These are phyloP conservation scores for Echinochloa phyllopogon DNA, from an alignment of 176 grass and related monocot genomes.

Conservation along the genomic window DNA sequence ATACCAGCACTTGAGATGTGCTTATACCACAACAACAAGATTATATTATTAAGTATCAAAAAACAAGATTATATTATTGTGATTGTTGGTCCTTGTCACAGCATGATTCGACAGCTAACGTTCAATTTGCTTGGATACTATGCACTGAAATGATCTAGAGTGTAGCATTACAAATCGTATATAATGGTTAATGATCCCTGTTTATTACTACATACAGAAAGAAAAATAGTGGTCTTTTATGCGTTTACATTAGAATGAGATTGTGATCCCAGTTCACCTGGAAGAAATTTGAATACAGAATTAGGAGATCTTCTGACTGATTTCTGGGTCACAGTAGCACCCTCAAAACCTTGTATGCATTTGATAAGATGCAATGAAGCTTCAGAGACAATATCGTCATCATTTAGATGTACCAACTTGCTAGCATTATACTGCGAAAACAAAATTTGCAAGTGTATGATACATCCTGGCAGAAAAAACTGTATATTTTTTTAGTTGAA, in stretches of 20 bases:
- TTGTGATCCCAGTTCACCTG: conserved; percentile 58
- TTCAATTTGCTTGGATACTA: conserved; percentile 13
- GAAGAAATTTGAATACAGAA: conserved; percentile 73
- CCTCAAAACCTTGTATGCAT: conserved; percentile 73
- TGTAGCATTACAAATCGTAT: conserved; percentile 5
- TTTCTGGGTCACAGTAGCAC: conserved; percentile 58
- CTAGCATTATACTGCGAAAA: conserved; percentile 68
- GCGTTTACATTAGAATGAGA: conserved; percentile 10
- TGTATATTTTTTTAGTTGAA: conserved; percentile 8
- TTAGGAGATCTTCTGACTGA: conserved; percentile 61
- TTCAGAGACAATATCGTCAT: conserved; percentile 67
- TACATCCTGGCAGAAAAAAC: background rate
- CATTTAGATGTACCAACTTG: conserved; percentile 60
- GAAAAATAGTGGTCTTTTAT: background rate
- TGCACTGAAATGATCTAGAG: background rate
- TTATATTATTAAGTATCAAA: conserved; percentile 14
- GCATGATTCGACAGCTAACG: conserved; percentile 1
- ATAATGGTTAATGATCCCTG: background rate
- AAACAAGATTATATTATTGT: background rate
- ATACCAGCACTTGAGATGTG: background rate
- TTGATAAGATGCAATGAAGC: conserved; percentile 63
- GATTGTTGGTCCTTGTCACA: conserved; percentile 30
- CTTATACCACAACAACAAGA: background rate
- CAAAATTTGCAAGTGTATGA: conserved; percentile 34
- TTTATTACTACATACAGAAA: conserved; percentile 4